Conservation (phyloP, 768 basidiomycete species). For the Serendipita sp. region DNA sequence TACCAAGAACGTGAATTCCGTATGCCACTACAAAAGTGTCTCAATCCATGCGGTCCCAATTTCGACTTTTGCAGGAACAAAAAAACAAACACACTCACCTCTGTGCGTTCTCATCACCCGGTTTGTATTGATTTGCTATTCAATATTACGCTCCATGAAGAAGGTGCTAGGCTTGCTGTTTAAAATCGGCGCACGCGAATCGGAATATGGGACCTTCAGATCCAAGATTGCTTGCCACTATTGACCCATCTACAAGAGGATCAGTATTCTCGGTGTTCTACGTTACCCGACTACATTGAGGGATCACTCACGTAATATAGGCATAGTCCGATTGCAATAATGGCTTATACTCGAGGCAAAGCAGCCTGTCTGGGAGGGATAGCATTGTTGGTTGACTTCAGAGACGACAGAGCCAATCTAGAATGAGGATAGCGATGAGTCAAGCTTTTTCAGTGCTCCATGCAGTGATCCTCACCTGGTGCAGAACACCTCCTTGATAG, state of each 20-base stretch:
- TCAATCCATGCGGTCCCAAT: not conserved
- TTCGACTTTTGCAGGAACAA: not conserved
- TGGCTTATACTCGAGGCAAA: constrained; percentile 61
- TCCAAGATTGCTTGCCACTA: constrained; percentile 50
- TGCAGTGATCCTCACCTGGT: constrained; percentile 33
- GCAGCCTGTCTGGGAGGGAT: constrained; percentile 25
- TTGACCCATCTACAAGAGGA: constrained; percentile 64
- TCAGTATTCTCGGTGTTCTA: constrained; percentile 6
- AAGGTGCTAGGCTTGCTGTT: constrained; percentile 5
- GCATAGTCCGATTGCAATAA: constrained; percentile 53
- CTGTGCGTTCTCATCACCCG: not conserved
- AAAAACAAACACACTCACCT: not conserved
- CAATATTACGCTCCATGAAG: constrained; percentile 10
- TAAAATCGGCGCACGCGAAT: constrained; percentile 7
- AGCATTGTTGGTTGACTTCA: constrained; percentile 56
- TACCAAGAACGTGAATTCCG: not conserved
- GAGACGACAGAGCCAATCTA: constrained; percentile 50
- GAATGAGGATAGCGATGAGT: not conserved
- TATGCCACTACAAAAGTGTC: not conserved
- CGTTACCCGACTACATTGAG: constrained; percentile 6
- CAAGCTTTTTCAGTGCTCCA: not conserved
- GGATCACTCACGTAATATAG: constrained; percentile 8
- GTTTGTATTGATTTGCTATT: not conserved
- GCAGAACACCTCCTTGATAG: constrained; percentile 61
- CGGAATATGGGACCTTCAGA: not conserved